Evolutionary conservation across 768 basidiomycete species (phyloP).

Genomic region (Termitomyces bulborhizus): DNA sequence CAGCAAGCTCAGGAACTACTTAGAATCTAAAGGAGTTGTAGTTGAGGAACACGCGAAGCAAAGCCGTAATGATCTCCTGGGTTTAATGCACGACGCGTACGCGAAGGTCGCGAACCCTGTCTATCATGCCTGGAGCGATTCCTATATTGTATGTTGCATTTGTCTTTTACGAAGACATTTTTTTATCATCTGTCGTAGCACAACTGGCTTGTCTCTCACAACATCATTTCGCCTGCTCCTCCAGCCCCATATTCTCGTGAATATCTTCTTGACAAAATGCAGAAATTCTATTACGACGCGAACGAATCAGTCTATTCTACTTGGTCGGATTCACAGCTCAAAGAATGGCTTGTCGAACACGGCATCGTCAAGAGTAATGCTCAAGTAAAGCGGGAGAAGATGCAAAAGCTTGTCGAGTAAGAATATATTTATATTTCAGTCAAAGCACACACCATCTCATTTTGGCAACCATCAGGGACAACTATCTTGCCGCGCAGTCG

Average conservation of each 20-base stretch:
- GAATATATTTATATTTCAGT: slow-evolving; percentile 18
- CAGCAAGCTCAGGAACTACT: slow-evolving; percentile 60
- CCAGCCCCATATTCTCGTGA: slow-evolving; percentile 49
- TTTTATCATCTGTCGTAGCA: slow-evolving; percentile 34
- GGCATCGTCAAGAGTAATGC: slow-evolving; percentile 67
- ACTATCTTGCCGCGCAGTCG: slow-evolving; percentile 57
- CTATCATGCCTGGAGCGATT: slow-evolving; percentile 86
- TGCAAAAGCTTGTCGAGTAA: slow-evolving; percentile 65
- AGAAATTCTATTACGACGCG: slow-evolving; percentile 66
- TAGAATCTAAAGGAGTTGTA: slow-evolving; percentile 70
- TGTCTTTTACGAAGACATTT: neutral
- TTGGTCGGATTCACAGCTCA: slow-evolving; percentile 78
- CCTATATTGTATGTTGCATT: slow-evolving; percentile 57
- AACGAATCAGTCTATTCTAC: slow-evolving; percentile 49
- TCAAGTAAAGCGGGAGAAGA: slow-evolving; percentile 64
- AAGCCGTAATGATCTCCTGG: slow-evolving; percentile 61
- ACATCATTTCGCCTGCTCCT: slow-evolving; percentile 58
- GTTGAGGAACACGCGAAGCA: slow-evolving; percentile 45
- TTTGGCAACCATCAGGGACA: slow-evolving; percentile 37
- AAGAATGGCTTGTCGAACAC: slow-evolving; percentile 74
- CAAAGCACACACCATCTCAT: neutral
- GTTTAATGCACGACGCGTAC: slow-evolving; percentile 65
- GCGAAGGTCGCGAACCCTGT: slow-evolving; percentile 53
- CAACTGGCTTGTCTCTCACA: slow-evolving; percentile 79
- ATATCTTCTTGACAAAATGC: slow-evolving; percentile 61